Evolutionary conservation across 1,284 basidiomycete genomes (phyloP).

Genomic region (Boletus sp.): DNA sequence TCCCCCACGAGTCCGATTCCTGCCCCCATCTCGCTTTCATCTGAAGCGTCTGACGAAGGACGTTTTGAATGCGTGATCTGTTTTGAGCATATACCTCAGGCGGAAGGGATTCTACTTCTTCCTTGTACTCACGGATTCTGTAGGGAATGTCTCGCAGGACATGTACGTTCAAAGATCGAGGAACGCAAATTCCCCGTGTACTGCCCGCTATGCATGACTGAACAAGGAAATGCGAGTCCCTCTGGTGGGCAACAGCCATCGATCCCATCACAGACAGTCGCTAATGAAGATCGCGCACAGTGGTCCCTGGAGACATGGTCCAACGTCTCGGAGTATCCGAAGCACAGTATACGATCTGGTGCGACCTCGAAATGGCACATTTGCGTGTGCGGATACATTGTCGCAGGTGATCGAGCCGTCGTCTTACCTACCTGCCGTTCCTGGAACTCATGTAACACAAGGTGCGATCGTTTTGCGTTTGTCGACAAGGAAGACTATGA

Average conservation of each 20-base stretch:
- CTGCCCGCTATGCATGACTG: constrained; percentile 52
- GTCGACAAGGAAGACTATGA: constrained; percentile 49
- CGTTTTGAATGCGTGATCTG: constrained; percentile 49
- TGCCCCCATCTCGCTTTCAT: constrained; percentile 5
- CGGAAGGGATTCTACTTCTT: constrained; percentile 28
- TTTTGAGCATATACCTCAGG: constrained; percentile 44
- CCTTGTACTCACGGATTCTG: constrained; percentile 27
- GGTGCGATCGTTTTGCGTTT: constrained; percentile 44
- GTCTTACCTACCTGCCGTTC: too few species aligned
- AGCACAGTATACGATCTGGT: constrained; percentile 42
- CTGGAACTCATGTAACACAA: constrained; percentile 17
- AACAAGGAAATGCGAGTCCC: constrained; percentile 31
- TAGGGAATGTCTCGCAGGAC: constrained; percentile 45
- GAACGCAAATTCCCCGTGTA: constrained; percentile 55
- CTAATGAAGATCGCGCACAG: constrained; percentile 29
- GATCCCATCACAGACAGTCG: background rate
- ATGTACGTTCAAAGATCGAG: constrained; percentile 46
- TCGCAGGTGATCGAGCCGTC: constrained; percentile 21
- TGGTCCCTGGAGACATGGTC: constrained; percentile 37
- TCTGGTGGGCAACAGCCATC: constrained; percentile 34
- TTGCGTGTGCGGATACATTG: constrained; percentile 47
- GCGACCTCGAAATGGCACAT: constrained; percentile 49
- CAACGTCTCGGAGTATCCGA: constrained; percentile 47
- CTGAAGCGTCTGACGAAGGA: constrained; percentile 9
- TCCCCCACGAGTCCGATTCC: background rate